Evolutionary conservation across 1,284 basidiomycete genomes (phyloP).

Genomic region (Sparassis latifolia): DNA sequence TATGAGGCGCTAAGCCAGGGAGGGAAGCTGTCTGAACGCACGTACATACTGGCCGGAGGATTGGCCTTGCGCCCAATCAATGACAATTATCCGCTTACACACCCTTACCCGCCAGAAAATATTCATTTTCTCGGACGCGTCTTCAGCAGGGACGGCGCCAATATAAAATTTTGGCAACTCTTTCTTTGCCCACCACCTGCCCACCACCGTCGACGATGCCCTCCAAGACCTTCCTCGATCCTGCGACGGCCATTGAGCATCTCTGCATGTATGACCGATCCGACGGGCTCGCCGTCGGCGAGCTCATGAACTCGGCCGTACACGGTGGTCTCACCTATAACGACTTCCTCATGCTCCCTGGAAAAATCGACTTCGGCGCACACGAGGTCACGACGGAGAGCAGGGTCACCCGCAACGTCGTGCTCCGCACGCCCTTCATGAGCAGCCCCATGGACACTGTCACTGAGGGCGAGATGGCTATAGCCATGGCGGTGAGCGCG

Average conservation of each 20-base stretch:
- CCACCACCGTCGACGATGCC: constrained; percentile 21
- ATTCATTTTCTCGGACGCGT: no score
- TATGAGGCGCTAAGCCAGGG: no score
- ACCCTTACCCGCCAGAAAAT: no score
- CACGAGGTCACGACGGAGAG: constrained; percentile 81
- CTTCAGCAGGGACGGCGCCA: not conserved
- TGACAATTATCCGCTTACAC: no score
- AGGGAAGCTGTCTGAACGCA: no score
- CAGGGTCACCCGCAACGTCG: constrained; percentile 86
- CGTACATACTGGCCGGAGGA: no score
- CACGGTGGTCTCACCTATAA: constrained; percentile 98
- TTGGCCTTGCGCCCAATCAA: no score
- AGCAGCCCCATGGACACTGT: constrained; percentile 99
- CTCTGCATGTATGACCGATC: constrained; percentile 66
- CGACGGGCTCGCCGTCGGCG: constrained; percentile 85
- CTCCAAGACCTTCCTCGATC: constrained; percentile 42
- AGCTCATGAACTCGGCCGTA: constrained; percentile 86
- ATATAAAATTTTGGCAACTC: constrained; percentile 11
- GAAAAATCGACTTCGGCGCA: constrained; percentile 92
- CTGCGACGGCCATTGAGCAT: constrained; percentile 62
- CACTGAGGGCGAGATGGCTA: constrained; percentile 96
- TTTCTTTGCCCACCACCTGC: constrained; percentile 6
- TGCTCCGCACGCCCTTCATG: constrained; percentile 93
- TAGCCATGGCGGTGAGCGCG: constrained; percentile 78
- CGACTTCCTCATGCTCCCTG: constrained; percentile 90